These are phyloP conservation scores for Choanephora cucurbitarum DNA, from an alignment of 371 early-diverging fungal genomes.

Conservation along the genomic window DNA sequence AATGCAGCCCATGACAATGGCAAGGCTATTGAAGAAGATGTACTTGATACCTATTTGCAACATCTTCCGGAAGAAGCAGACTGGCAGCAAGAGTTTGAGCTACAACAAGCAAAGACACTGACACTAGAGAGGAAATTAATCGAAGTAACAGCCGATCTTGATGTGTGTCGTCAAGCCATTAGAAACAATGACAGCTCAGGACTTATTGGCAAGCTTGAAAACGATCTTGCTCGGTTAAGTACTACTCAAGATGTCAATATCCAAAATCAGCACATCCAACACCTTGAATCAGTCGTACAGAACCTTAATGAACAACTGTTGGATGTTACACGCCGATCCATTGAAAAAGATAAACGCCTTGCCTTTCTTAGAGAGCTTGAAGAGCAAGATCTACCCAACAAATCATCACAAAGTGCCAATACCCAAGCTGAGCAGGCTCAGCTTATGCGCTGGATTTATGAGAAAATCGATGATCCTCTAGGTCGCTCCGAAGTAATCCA, in stretches of 20 bases:
- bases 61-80: neutral
- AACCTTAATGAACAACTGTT: conserved; percentile 2
- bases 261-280: neutral
- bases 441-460: conserved; percentile 1
- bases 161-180: neutral
- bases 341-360: neutral
- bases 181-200: neutral
- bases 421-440: conserved; percentile 4
- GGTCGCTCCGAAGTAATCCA: neutral
- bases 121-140: neutral
- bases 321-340: neutral
- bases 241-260: neutral
- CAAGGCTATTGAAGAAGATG: neutral
- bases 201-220: neutral
- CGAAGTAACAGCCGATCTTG: neutral
- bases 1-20: neutral
- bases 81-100: neutral
- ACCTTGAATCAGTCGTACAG: neutral
- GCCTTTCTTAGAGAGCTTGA: neutral
- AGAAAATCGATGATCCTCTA: conserved; percentile 1
- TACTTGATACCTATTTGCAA: neutral
- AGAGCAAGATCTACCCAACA: neutral
- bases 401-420: neutral
- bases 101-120: neutral
- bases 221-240: neutral